Evolutionary conservation across 495 filamentous ascomycete genomes (phyloP).

Genomic region (Neurospora cerealis): DNA sequence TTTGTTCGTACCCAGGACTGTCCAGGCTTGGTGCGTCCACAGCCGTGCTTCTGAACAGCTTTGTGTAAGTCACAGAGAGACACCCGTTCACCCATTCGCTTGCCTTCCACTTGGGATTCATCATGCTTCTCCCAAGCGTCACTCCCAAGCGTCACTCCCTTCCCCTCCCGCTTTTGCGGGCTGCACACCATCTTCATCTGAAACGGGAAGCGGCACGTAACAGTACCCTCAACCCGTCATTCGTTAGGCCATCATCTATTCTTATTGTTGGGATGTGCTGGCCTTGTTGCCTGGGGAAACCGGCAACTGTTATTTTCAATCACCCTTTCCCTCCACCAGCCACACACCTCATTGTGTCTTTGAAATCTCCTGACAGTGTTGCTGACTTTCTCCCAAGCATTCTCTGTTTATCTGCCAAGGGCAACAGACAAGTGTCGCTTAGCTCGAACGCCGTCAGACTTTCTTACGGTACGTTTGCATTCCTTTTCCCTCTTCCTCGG

Average conservation of each 20-base stretch:
- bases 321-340: not conserved
- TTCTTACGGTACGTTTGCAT: conserved; percentile 15
- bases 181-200: conserved; percentile 14
- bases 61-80: not conserved
- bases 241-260: not conserved
- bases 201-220: not conserved
- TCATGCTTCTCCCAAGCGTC: conserved; percentile 7
- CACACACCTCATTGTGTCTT: not conserved
- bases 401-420: not conserved
- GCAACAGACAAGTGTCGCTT: conserved; percentile 1
- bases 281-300: not conserved
- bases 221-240: not conserved
- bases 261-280: not conserved
- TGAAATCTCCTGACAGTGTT: not conserved
- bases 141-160: conserved; percentile 12
- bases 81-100: conserved; percentile 1
- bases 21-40: not conserved
- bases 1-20: not conserved
- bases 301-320: not conserved
- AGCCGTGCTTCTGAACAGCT: not conserved
- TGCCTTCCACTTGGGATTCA: conserved; percentile 16
- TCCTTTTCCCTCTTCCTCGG: conserved; percentile 6
- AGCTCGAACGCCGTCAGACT: conserved; percentile 1
- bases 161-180: conserved; percentile 12
- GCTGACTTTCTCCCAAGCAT: not conserved